Evolutionary conservation across 129 eudicot species (phyloP), one percentile per base, ranked within the genome.

Genomic region (carrot (Daucus carota)): DNA sequence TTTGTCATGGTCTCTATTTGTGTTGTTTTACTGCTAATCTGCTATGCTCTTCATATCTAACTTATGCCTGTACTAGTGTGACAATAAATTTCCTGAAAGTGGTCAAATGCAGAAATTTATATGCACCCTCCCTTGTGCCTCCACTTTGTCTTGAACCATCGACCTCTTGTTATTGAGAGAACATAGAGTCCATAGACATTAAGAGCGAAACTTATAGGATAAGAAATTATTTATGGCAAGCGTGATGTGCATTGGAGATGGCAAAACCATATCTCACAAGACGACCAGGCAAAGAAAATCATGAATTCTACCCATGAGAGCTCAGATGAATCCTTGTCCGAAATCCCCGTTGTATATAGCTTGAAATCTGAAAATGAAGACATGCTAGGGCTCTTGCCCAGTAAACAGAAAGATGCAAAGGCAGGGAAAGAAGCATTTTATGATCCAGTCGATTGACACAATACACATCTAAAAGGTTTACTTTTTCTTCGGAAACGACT

Each of bases 261-360:
- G 78, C 60, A 50, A 83, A 63, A 75, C 34, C 75, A 75, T 73
- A 79, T 72, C 67, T 78, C 82, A 46, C 83, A 67, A 81, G 78
- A 79, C 24, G n/a, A 36, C 78, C 77, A 77, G 82, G 80, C 87
- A 83, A 83, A 82, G 85, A 76, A 83, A 78, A 85, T 84, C 83
- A 78, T 70, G 83, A 86, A 88, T 88, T 78, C 81, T 84, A 89
- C 75, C 62, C 54, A 43, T 62, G 75, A 81, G 84, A 79, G 80
- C 62, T 52, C 20, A 24, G 62, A 84, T 81, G 76, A n/a, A n/a
- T n/a, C n/a, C 73, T 40, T 77, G 88, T 83, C 81, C 82, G 83
- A 72, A 65, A 66, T 83, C 82, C 29, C 72, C 82, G 60, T 79
- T 75, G 34, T 79, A 46, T 70, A 79, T 74, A 81, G 88, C 81